phyloP scores from a whole-genome alignment of 306 rosid species.

The Morella rubra region DNA sequence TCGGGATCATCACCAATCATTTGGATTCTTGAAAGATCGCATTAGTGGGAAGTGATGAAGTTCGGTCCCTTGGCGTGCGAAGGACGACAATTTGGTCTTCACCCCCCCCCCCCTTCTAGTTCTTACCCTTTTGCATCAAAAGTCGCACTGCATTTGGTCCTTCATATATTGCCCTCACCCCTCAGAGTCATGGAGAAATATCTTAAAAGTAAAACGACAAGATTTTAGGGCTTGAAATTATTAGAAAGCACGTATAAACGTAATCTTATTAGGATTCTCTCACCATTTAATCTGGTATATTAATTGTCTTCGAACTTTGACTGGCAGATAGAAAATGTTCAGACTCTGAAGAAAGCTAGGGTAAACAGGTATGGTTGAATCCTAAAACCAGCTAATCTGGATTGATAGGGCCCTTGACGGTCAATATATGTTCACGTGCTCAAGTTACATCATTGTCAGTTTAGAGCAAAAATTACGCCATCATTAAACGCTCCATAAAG shows the following conservation, averaged over 20 bases:
- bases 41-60: constrained; percentile 37
- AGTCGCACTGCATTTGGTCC: constrained; percentile 22
- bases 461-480: too few relatives aligned
- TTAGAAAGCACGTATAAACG: neutral
- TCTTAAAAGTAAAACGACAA: neutral
- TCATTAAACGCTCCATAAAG: too few relatives aligned
- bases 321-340: neutral
- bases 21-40: constrained; percentile 36
- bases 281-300: neutral
- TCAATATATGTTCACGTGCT: neutral
- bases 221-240: neutral
- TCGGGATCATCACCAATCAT: constrained; percentile 53
- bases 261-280: too few relatives aligned
- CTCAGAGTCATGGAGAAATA: neutral
- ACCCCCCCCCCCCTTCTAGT: constrained; percentile 5
- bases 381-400: neutral
- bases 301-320: neutral
- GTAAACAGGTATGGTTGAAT: neutral
- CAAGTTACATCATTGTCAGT: too few relatives aligned
- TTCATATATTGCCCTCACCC: constrained; percentile 18
- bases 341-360: neutral
- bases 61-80: constrained; percentile 61
- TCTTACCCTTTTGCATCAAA: constrained; percentile 34
- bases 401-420: neutral
- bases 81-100: constrained; percentile 47